These are phyloP conservation scores for Stentor roeselii DNA, from an alignment of 73 alveolate species.

Conservation along the genomic window DNA sequence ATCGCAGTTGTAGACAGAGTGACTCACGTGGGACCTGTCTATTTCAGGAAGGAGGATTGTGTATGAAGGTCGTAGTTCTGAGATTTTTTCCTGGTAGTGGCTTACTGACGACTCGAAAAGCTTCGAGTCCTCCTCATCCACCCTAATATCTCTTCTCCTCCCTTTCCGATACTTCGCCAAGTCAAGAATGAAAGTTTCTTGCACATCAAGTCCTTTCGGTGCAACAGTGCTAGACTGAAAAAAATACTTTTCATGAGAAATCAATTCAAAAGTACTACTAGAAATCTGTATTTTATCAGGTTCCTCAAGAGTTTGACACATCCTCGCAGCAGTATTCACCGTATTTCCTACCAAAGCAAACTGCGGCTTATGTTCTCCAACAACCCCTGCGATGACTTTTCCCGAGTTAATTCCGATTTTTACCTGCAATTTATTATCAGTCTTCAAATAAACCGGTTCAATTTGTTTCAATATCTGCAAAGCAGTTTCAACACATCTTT, in stretches of 20 bases:
- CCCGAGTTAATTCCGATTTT: conserved; percentile 98
- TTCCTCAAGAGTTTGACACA: conserved; percentile 30
- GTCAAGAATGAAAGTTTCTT: conserved; percentile 28
- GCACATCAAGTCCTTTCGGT: conserved; percentile 51
- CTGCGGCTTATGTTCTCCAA: conserved; percentile 98
- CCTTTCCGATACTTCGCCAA: neutral
- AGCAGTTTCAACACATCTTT: conserved; percentile 3
- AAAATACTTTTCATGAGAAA: neutral
- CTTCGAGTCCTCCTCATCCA: neutral
- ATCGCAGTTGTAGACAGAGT: too few relatives aligned
- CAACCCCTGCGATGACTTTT: conserved; percentile 96
- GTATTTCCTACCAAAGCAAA: conserved; percentile 99
- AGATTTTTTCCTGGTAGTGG: neutral
- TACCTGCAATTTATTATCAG: conserved; percentile 27
- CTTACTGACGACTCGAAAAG: neutral
- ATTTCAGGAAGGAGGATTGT: neutral
- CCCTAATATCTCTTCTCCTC: neutral
- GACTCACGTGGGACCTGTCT: too few relatives aligned
- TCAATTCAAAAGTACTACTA: neutral
- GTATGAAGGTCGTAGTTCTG: neutral
- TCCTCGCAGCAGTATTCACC: conserved; percentile 97
- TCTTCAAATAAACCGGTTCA: conserved; percentile 1
- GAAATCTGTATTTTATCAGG: conserved; percentile 23
- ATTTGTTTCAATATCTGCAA: conserved; percentile 10
- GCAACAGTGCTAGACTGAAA: conserved; percentile 30